phyloP scores from a whole-genome alignment of 805 yeast genomes.

The Sugiyamaella valdiviana region DNA sequence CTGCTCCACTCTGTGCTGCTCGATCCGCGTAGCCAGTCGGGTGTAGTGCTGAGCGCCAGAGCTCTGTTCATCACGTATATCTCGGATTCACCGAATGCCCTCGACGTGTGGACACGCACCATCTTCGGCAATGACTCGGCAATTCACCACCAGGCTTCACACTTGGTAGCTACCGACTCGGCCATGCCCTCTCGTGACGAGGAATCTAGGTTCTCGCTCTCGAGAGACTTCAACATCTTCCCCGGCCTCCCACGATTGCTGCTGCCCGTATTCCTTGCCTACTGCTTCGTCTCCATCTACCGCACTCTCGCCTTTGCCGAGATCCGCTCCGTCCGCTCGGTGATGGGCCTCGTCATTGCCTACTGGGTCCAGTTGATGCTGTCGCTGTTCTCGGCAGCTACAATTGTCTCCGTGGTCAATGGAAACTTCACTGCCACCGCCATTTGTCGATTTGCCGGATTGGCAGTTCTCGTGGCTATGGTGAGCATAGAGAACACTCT shows the following conservation, averaged over 20 bases:
- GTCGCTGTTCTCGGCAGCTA: slow-evolving; percentile 39
- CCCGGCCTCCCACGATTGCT: slow-evolving; percentile 22
- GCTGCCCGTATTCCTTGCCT: slow-evolving; percentile 24
- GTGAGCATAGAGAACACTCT: slow-evolving; percentile 45
- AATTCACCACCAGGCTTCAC: not conserved
- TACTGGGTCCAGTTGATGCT: slow-evolving; percentile 37
- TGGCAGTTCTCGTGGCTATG: slow-evolving; percentile 39
- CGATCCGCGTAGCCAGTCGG: not conserved
- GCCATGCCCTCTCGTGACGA: not conserved
- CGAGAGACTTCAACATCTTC: slow-evolving; percentile 6
- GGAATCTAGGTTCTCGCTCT: not conserved
- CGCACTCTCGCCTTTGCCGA: slow-evolving; percentile 37
- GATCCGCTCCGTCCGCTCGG: slow-evolving; percentile 40
- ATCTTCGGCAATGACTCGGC: not conserved
- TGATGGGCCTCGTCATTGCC: slow-evolving; percentile 41
- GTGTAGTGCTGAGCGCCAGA: not conserved
- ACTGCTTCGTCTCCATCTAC: slow-evolving; percentile 30
- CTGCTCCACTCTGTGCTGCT: not conserved
- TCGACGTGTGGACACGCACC: not conserved
- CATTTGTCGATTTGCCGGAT: slow-evolving; percentile 34
- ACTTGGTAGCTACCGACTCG: not conserved
- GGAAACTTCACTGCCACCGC: slow-evolving; percentile 30
- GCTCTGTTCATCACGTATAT: not conserved
- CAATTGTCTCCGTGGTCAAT: slow-evolving; percentile 37
- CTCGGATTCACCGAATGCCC: not conserved